Evolutionary conservation across 768 basidiomycete genomes (phyloP).

Genomic region (Mycena metata): DNA sequence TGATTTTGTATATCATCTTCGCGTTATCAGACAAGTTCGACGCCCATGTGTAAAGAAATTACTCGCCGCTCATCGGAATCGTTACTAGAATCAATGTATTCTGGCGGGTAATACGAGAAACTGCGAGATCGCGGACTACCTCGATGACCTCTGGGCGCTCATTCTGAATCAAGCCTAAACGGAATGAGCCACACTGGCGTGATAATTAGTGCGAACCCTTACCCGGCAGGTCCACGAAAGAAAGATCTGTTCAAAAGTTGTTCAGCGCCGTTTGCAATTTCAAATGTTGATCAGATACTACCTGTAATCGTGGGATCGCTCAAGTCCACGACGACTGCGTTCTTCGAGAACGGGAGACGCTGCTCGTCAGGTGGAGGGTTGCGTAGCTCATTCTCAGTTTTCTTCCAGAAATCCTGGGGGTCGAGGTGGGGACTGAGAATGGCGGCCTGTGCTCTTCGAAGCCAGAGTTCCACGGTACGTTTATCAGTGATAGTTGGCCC

Average conservation of each 20-base stretch:
- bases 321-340: conserved; percentile 62
- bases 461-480: conserved; percentile 60
- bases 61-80: conserved; percentile 73
- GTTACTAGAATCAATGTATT: conserved; percentile 76
- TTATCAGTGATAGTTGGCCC: conserved; percentile 58
- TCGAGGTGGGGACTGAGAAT: conserved; percentile 61
- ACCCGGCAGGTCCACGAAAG: conserved; percentile 71
- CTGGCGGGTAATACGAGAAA: conserved; percentile 57
- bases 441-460: conserved; percentile 73
- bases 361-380: conserved; percentile 24
- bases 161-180: conserved; percentile 71
- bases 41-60: background rate
- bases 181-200: conserved; percentile 32
- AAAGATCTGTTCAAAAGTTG: conserved; percentile 50
- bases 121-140: conserved; percentile 64
- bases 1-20: conserved; percentile 80
- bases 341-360: conserved; percentile 59
- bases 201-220: conserved; percentile 11
- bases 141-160: conserved; percentile 54
- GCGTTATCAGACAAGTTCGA: background rate
- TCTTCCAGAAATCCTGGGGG: conserved; percentile 41
- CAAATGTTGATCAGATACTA: background rate
- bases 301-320: conserved; percentile 57
- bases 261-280: background rate
- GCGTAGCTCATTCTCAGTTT: conserved; percentile 43